phyloP scores from a whole-genome alignment of 139 green algal genomes.

The Trebouxia sp. region DNA sequence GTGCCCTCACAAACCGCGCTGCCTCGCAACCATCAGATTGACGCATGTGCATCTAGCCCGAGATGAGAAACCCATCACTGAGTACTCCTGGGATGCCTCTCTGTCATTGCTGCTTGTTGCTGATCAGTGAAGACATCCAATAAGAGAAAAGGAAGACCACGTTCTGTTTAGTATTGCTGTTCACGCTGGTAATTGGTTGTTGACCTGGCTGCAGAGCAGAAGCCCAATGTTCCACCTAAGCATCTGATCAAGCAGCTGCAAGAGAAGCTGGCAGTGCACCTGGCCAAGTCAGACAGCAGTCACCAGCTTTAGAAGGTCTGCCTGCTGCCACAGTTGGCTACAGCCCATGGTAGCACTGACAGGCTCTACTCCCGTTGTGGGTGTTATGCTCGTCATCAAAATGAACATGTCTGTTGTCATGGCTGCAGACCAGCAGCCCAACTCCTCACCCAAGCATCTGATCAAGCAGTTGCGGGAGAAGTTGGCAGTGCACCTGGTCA shows the following conservation, averaged over 20 bases:
- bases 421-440: neutral
- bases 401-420: neutral
- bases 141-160: no score
- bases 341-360: neutral
- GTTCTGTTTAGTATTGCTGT: no score
- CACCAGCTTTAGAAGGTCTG: neutral
- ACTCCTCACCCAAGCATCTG: neutral
- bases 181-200: no score
- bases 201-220: neutral
- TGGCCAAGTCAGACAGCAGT: neutral
- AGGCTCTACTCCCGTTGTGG: no score
- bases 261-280: constrained; percentile 15
- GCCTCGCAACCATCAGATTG: no score
- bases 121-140: no score
- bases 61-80: no score
- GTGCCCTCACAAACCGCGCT: no score
- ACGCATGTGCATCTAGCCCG: no score
- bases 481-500: constrained; percentile 9
- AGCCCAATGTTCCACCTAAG: neutral
- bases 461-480: constrained; percentile 11
- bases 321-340: neutral
- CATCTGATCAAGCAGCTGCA: constrained; percentile 4
- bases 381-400: no score
- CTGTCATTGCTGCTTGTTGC: no score
- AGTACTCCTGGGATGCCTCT: no score